Evolutionary conservation across 352 stramenopile genomes (phyloP).

Genomic region (Globisporangium nagaii): DNA sequence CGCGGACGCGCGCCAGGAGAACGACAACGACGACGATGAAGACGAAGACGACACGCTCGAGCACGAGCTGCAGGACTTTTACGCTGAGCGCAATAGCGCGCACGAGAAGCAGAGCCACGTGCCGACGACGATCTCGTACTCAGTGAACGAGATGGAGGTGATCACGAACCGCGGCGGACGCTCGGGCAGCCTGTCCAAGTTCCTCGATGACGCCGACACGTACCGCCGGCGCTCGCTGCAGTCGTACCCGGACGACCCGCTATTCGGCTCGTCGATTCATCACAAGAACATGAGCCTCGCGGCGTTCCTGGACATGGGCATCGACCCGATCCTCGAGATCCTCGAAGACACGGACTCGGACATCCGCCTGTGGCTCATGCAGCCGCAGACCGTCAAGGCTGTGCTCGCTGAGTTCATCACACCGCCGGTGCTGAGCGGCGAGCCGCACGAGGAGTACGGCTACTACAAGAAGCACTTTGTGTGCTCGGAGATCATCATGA

Average conservation of each 20-base stretch:
- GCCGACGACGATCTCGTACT: conserved; percentile 64
- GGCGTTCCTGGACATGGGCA: conserved; percentile 74
- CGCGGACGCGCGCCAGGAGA: conserved; percentile 20
- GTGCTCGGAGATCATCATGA: conserved; percentile 89
- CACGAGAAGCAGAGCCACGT: conserved; percentile 16
- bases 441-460: conserved; percentile 84
- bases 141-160: conserved; percentile 81
- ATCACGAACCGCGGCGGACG: conserved; percentile 70
- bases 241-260: conserved; percentile 66
- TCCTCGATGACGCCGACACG: conserved; percentile 67
- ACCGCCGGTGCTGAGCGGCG: conserved; percentile 57
- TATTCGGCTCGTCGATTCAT: conserved; percentile 30
- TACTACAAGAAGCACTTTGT: conserved; percentile 89
- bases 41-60: conserved; percentile 14
- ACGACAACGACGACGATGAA: conserved; percentile 5
- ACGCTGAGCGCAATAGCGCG: conserved; percentile 2
- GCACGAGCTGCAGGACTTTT: conserved; percentile 20
- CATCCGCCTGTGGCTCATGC: conserved; percentile 79
- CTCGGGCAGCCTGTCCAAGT: conserved; percentile 71
- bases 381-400: conserved; percentile 68
- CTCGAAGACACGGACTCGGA: conserved; percentile 83
- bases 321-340: conserved; percentile 83
- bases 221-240: conserved; percentile 69
- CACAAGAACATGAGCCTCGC: conserved; percentile 68
- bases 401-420: conserved; percentile 81